phyloP scores from a whole-genome alignment of 768 basidiomycete genomes.

The Lactifluus piperatus region DNA sequence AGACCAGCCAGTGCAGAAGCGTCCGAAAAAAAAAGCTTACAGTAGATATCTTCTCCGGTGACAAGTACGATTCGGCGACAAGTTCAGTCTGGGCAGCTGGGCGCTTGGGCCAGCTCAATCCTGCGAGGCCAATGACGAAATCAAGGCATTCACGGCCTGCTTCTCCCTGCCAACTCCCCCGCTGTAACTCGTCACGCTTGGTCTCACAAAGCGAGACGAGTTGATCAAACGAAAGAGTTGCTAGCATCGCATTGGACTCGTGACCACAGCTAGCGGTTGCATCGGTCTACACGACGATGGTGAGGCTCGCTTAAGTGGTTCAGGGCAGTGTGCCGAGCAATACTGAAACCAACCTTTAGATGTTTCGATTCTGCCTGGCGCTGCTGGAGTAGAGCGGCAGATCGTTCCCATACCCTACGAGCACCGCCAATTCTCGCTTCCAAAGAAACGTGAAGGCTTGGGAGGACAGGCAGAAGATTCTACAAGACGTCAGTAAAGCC shows the following conservation, averaged over 20 bases:
- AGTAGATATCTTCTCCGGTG: conserved; percentile 1
- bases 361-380: conserved; percentile 28
- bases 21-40: not conserved
- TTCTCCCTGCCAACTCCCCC: conserved; percentile 24
- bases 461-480: conserved; percentile 27
- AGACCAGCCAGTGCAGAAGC: not conserved
- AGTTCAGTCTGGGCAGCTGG: not conserved
- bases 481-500: conserved; percentile 12
- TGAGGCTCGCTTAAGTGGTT: conserved; percentile 8
- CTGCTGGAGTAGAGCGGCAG: conserved; percentile 29
- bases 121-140: conserved; percentile 26
- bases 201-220: conserved; percentile 28
- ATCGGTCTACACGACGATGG: not conserved
- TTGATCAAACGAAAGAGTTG: conserved; percentile 5
- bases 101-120: conserved; percentile 21
- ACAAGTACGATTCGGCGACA: not conserved
- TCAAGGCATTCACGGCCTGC: conserved; percentile 24
- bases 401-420: conserved; percentile 31
- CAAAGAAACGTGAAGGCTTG: conserved; percentile 29
- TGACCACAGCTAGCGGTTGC: not conserved
- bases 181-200: conserved; percentile 25
- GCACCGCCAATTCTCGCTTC: conserved; percentile 28
- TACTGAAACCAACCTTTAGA: conserved; percentile 21
- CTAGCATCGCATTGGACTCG: not conserved
- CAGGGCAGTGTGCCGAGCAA: not conserved